Base-by-base conservation (phyloP, 257 asterid genomes). In the Asclepias syriaca region DNA sequence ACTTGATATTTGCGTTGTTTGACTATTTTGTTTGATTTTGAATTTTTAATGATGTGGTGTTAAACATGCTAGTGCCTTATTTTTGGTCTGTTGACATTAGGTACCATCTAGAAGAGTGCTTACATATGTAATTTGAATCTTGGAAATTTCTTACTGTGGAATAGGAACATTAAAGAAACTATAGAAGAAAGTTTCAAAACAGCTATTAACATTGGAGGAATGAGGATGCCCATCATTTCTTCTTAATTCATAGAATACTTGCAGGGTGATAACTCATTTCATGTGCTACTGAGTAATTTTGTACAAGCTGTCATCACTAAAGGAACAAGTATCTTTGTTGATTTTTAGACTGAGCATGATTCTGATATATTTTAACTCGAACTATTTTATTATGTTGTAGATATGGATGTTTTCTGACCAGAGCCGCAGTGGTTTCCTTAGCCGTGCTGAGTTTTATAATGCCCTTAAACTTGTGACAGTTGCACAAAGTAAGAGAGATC, bases 391-490 rank as follows among this genome's bases (percentile, higher is more conserved):
- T 73, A 43, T 73, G 66, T 71, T 88, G 91, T 88, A 93, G 98
- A 88, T 94, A 87, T 94, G 97, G 97, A 81, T 70, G 82, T 86
- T 84, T 72, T 95, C 92, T 65, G 97, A 94, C 76, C 94, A 88
- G 82, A 89, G 82, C 65, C 92, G 72, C 67, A 81, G 74, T 70
- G 98, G 97, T 53, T 91, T 73, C 81, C 97, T 94, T 50, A 77
- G 89, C 72, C 96, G 93, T 50, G 80, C 87, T 24, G 98, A 91
- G 81, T 94, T 94, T 81, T 91, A 83, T 80, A 94, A 91, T 80
- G 97, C 96, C 77, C 97, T 94, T 57, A 94, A 87, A 86, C 96
- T 94, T 67, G 96, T 94, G 64, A 94, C 98, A 3, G 97, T 94
- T 79, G 98, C 98, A 69, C 98, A 94, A 81, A 94, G 92, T 81